Evolutionary conservation across 768 basidiomycete species (phyloP).

Genomic region (Mycena leptocephala): DNA sequence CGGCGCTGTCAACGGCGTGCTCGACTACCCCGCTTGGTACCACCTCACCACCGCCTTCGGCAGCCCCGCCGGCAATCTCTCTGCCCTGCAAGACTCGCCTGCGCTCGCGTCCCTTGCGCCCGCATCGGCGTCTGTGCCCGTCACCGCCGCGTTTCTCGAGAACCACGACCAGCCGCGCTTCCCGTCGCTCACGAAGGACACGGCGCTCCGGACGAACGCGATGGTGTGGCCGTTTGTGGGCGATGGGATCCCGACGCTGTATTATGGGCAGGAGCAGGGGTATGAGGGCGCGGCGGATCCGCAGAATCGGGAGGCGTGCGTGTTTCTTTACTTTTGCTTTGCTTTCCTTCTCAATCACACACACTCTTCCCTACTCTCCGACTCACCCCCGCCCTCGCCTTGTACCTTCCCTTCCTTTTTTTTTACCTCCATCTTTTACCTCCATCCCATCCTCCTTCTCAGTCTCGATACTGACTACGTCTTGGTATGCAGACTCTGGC

Average conservation of each 20-base stretch:
- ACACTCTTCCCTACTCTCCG: too few species aligned
- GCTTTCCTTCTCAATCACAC: not conserved
- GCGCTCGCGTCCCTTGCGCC: constrained; percentile 56
- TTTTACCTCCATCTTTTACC: not conserved
- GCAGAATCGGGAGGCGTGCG: constrained; percentile 74
- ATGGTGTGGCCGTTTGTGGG: constrained; percentile 77
- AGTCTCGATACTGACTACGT: not conserved
- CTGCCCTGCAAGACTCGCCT: constrained; percentile 42
- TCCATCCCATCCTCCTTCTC: not conserved
- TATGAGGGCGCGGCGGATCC: constrained; percentile 72
- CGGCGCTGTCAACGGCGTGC: too few species aligned
- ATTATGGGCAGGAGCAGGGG: constrained; percentile 82
- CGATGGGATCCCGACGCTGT: constrained; percentile 81
- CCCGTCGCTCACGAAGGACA: constrained; percentile 67
- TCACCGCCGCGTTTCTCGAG: constrained; percentile 76
- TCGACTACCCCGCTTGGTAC: constrained; percentile 74
- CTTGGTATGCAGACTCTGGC: constrained; percentile 69
- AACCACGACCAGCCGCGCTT: constrained; percentile 79
- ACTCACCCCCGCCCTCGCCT: too few species aligned
- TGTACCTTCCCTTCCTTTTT: too few species aligned
- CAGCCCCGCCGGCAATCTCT: constrained; percentile 69
- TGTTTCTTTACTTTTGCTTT: not conserved
- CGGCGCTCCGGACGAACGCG: constrained; percentile 68
- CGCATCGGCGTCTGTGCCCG: constrained; percentile 51
- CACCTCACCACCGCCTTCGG: constrained; percentile 68